Evolutionary conservation across 1,139 yeast species (phyloP).

Genomic region (Lodderomyces pseudojiufengensis): DNA sequence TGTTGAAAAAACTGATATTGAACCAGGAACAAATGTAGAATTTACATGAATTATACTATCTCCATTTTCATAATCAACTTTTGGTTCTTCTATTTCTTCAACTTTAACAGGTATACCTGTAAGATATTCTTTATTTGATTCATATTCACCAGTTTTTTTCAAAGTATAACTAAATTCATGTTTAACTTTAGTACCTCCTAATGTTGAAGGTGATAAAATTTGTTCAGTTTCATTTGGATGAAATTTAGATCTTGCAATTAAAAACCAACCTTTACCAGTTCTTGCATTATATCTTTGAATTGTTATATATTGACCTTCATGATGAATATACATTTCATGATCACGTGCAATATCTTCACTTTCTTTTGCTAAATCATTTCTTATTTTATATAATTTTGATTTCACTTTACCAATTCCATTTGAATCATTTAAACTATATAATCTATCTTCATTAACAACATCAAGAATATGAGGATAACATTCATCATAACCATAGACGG

Average conservation of each 20-base stretch:
- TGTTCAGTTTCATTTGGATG: conserved; percentile 42
- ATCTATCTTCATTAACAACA: conserved; percentile 74
- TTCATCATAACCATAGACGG: conserved; percentile 93
- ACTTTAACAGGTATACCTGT: conserved; percentile 67
- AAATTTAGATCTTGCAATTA: conserved; percentile 85
- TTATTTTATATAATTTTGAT: conserved; percentile 51
- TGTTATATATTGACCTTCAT: conserved; percentile 88
- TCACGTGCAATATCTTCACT: conserved; percentile 63
- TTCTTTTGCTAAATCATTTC: conserved; percentile 60
- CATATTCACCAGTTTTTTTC: conserved; percentile 47
- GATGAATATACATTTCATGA: conserved; percentile 92
- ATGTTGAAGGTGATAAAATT: conserved; percentile 52
- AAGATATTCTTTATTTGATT: conserved; percentile 34
- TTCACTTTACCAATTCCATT: conserved; percentile 77
- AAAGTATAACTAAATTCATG: conserved; percentile 60
- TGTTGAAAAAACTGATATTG: conserved; percentile 81
- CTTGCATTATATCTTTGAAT: conserved; percentile 81
- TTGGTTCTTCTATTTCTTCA: conserved; percentile 49
- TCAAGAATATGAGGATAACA: conserved; percentile 77
- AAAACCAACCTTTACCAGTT: conserved; percentile 85
- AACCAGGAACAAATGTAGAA: conserved; percentile 75
- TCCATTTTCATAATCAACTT: conserved; percentile 36
- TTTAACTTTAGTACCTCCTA: conserved; percentile 65
- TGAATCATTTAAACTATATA: conserved; percentile 49
- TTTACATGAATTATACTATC: conserved; percentile 51